Base-by-base conservation (phyloP, 2,329 filamentous ascomycete species). In the Myriosclerotinia scirpicola region DNA sequence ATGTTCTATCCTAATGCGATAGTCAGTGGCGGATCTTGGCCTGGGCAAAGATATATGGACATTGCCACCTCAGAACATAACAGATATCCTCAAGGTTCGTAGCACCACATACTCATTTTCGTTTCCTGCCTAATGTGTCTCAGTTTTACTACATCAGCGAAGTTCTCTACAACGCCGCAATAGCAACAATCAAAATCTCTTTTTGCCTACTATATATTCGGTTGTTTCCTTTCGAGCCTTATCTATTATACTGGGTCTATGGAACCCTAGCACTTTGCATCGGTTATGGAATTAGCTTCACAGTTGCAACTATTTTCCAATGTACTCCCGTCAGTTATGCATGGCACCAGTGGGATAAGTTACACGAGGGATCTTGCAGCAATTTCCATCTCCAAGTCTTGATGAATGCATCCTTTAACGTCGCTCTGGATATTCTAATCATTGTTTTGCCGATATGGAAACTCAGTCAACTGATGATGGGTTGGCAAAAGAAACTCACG, bases 31-130 rank as follows among this genome's bases (percentile, higher is more conserved):
- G 15, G 15, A 54, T n/a, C 30, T 34, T 54, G 52, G 52, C 30
- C 52, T 54, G 2, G 52, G 52, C 8, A 54, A 54, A n/a, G 52
- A 54, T 36, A 54, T 54, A 34, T 54, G 52, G 52, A 36, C 52
- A 34, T 20, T 54, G 9, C 3, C 52, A 30, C 30, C 30, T 36
- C 7, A 54, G 17, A 54, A 54, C 7, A 54, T 54, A 34, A 36
- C 52, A 20, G 17, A 54, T 20, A 54, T 54, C 20, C 22, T 54
- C 15, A 34, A 34, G 17, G 30, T 54, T 36, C 20, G 17, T 54
- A 36, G 30, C 7, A 9, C 30, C 15, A 12, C 5, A 20, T 30
- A 12, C 17, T 12, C 4, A 54, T 1, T 11, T 9, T 36, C 11
- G 15, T 34, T 12, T 36, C 8, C 17, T 11, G 7, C 11, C 52